These are phyloP conservation scores for Phytophthora ramorum DNA, from an alignment of 352 stramenopile species.

Conservation along the genomic window DNA sequence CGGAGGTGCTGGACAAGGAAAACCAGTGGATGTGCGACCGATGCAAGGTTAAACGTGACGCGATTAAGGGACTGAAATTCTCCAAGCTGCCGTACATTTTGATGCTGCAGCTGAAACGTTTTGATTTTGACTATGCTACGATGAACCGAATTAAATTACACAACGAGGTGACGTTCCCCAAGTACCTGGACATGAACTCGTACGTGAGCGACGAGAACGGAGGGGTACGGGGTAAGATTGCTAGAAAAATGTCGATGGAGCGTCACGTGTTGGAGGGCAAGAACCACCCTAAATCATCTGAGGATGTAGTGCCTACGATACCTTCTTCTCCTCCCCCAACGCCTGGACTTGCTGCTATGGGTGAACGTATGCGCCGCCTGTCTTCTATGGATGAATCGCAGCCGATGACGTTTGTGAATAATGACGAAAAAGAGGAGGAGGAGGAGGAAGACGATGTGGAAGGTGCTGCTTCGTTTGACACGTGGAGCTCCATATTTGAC, in stretches of 20 bases:
- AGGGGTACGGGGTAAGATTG: constrained; percentile 60
- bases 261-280: constrained; percentile 74
- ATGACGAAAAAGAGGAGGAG: constrained; percentile 29
- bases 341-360: constrained; percentile 14
- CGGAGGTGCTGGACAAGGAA: constrained; percentile 88
- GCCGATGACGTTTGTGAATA: constrained; percentile 44
- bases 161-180: constrained; percentile 88
- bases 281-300: constrained; percentile 26
- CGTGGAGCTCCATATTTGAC: constrained; percentile 80
- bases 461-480: constrained; percentile 45
- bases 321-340: constrained; percentile 29
- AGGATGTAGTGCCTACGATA: constrained; percentile 13
- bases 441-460: constrained; percentile 19
- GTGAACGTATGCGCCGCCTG: constrained; percentile 46
- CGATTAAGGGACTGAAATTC: constrained; percentile 92
- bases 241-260: constrained; percentile 89
- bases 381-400: constrained; percentile 85
- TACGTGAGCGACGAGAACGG: constrained; percentile 72
- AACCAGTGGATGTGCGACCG: constrained; percentile 92
- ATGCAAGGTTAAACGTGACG: constrained; percentile 85
- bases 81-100: constrained; percentile 89
- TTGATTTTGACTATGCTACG: constrained; percentile 93
- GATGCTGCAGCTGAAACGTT: constrained; percentile 92
- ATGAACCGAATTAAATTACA: constrained; percentile 90
- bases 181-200: constrained; percentile 92